Evolutionary conservation across 805 yeast species (phyloP).

Genomic region (Citeromyces matritensis): DNA sequence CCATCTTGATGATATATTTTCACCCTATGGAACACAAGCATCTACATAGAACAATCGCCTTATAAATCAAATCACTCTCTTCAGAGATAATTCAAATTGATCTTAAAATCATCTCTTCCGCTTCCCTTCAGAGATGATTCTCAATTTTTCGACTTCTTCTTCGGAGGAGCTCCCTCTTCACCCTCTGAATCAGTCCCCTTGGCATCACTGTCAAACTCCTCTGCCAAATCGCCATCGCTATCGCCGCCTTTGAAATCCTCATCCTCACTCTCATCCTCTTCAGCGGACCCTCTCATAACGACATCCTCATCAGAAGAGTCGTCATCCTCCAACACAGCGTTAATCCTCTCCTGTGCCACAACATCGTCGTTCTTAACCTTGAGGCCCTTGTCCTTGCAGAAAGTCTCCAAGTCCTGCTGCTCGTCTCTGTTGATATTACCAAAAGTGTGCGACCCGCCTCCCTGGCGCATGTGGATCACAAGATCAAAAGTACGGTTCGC

Average conservation of each 20-base stretch:
- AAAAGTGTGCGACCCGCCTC: constrained; percentile 61
- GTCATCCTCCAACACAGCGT: constrained; percentile 46
- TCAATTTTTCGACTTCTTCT: constrained; percentile 11
- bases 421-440: constrained; percentile 87
- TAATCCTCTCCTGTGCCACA: constrained; percentile 70
- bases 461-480: constrained; percentile 57
- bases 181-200: constrained; percentile 7
- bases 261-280: constrained; percentile 63
- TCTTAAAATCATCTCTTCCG: no score
- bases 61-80: no score
- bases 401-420: constrained; percentile 64
- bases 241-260: constrained; percentile 61
- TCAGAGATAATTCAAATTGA: neutral
- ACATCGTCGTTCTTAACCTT: constrained; percentile 80
- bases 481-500: constrained; percentile 85
- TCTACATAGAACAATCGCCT: no score
- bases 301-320: constrained; percentile 37
- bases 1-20: no score
- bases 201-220: constrained; percentile 68
- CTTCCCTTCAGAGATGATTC: no score
- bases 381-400: constrained; percentile 62
- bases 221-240: constrained; percentile 49
- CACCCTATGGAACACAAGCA: no score
- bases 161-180: constrained; percentile 8
- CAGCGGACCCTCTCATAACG: constrained; percentile 64